phyloP scores from a whole-genome alignment of 345 rosid species.

The Aquilaria yunnanensis region DNA sequence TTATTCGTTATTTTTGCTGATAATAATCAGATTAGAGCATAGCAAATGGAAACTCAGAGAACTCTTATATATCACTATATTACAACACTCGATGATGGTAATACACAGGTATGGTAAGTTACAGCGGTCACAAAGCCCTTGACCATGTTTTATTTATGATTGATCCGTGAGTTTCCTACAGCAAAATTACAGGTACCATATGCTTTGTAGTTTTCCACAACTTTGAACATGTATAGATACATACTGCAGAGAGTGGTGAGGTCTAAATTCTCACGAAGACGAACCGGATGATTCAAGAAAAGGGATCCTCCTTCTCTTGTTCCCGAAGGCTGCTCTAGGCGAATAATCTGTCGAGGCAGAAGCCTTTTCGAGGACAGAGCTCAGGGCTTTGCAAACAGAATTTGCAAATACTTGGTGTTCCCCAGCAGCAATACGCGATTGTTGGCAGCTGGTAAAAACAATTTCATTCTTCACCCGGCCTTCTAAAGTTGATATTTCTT shows the following conservation, averaged over 20 bases:
- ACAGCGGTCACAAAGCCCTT: no score
- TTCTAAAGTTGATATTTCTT: constrained; percentile 50
- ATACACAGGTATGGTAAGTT: no score
- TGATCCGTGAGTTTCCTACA: no score
- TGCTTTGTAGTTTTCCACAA: not conserved
- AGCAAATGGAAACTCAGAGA: no score
- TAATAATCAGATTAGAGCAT: no score
- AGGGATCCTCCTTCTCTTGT: constrained; percentile 40
- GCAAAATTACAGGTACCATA: no score
- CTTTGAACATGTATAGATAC: not conserved
- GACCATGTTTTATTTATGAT: no score
- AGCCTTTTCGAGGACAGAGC: constrained; percentile 41
- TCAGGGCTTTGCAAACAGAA: constrained; percentile 27
- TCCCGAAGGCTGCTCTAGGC: constrained; percentile 24
- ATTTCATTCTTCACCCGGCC: constrained; percentile 43
- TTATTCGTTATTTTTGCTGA: no score
- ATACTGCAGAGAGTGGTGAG: not conserved
- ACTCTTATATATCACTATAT: no score
- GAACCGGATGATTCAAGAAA: constrained; percentile 38
- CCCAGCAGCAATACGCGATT: constrained; percentile 5
- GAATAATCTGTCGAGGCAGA: constrained; percentile 32
- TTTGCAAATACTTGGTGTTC: constrained; percentile 14
- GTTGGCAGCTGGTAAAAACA: constrained; percentile 27
- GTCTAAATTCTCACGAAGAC: constrained; percentile 25
- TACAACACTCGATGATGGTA: no score